These are phyloP conservation scores for Medicago arabica DNA, from an alignment of 306 rosid species.

Conservation along the genomic window DNA sequence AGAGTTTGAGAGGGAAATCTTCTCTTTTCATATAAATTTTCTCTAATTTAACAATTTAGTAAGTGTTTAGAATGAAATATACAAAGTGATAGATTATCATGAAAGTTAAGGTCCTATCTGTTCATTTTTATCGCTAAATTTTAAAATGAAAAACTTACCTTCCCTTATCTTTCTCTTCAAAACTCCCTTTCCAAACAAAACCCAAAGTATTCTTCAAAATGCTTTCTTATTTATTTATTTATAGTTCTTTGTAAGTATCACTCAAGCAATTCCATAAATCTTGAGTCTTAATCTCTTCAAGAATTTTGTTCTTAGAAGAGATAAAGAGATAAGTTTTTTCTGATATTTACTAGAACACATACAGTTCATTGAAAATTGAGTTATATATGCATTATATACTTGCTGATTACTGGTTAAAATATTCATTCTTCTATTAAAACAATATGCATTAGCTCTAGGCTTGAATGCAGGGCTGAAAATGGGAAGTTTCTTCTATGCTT, in stretches of 20 bases:
- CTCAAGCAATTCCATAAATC: not conserved
- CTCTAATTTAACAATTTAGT: too few species aligned
- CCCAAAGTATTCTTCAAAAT: not conserved
- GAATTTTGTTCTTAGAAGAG: conserved; percentile 9
- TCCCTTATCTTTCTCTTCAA: not conserved
- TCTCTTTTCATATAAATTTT: too few species aligned
- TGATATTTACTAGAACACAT: not conserved
- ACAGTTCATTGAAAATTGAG: conserved; percentile 25
- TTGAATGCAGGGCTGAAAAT: conserved; percentile 25
- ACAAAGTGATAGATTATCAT: not conserved
- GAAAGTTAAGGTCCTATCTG: not conserved
- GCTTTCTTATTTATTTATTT: not conserved
- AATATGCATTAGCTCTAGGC: not conserved
- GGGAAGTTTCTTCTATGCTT: conserved; percentile 9
- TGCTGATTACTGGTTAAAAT: conserved; percentile 17
- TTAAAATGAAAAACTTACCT: conserved; percentile 8
- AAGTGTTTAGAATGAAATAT: not conserved
- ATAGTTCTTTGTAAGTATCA: not conserved
- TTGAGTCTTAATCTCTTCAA: conserved; percentile 1
- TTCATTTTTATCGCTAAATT: conserved; percentile 4
- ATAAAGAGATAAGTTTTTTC: conserved; percentile 14
- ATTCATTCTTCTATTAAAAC: not conserved
- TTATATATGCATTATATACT: conserved; percentile 16
- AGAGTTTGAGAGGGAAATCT: too few species aligned
- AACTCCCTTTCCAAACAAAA: conserved; percentile 5